A percentile compares a stretch with the other conserved stretches of the same genome.
These are phyloP conservation scores for Trifolium subterraneum DNA, from an alignment of 306 rosid species.

Conservation along the genomic window DNA sequence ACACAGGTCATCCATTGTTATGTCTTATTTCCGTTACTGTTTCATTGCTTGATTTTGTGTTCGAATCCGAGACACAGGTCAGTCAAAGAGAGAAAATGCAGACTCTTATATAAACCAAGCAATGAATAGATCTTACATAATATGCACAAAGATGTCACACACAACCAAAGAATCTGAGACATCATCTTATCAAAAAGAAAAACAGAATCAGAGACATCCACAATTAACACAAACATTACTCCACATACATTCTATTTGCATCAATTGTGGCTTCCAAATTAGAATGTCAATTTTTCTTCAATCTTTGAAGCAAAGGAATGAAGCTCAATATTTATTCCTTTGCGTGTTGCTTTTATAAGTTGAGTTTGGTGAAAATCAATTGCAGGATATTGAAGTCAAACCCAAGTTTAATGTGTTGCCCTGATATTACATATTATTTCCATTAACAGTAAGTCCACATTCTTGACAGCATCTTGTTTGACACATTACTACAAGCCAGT, in stretches of 20 bases:
- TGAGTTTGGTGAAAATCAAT: constrained; percentile 19
- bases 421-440: not conserved
- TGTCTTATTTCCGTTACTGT: too few species aligned
- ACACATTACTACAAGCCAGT: constrained; percentile 8
- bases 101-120: not conserved
- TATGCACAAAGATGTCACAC: constrained; percentile 26
- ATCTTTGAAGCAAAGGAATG: constrained; percentile 14
- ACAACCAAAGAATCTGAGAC: constrained; percentile 6
- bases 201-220: not conserved
- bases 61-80: not conserved
- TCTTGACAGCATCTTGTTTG: not conserved
- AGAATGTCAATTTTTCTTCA: constrained; percentile 22
- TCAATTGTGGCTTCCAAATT: constrained; percentile 26
- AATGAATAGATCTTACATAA: constrained; percentile 15
- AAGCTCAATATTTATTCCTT: not conserved
- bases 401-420: constrained; percentile 16
- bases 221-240: not conserved
- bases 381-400: constrained; percentile 19
- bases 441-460: constrained; percentile 6
- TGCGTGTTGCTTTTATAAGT: constrained; percentile 24
- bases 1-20: too few species aligned
- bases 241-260: not conserved
- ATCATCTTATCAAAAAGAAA: not conserved
- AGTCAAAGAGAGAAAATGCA: not conserved
- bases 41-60: too few species aligned